A percentile compares a stretch with the other conserved stretches of the same genome.
Evolutionary conservation across 164 flowering plant genomes (phyloP).

Genomic region (Annona cherimola): DNA sequence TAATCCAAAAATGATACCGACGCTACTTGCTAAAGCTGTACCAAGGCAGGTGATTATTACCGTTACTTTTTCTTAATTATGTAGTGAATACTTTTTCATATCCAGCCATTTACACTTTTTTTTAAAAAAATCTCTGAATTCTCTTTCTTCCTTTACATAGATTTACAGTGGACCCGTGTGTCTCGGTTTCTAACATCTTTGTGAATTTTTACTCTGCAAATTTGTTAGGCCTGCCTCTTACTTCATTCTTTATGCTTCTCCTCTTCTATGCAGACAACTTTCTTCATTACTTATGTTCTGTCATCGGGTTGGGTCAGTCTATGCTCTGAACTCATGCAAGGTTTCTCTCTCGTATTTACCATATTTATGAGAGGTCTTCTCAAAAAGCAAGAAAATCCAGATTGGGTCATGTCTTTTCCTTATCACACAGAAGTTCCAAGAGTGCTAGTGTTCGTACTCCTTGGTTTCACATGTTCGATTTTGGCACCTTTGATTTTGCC

Average conservation of each 20-base stretch:
- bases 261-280: conserved; percentile 59
- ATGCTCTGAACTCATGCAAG: conserved; percentile 71
- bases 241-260: not conserved
- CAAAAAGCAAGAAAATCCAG: conserved; percentile 34
- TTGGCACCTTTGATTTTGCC: conserved; percentile 89
- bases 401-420: conserved; percentile 54
- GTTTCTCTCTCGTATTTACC: conserved; percentile 54
- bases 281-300: conserved; percentile 81
- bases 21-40: conserved; percentile 59
- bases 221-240: no score
- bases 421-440: conserved; percentile 92
- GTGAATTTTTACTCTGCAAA: no score
- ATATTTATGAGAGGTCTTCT: conserved; percentile 37
- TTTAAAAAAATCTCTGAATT: no score
- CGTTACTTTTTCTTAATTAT: not conserved
- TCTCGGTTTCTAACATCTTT: no score
- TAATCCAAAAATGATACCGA: conserved; percentile 55
- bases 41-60: conserved; percentile 54
- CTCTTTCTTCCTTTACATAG: no score
- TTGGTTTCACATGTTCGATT: conserved; percentile 78
- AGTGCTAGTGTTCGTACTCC: conserved; percentile 74
- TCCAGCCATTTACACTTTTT: not conserved
- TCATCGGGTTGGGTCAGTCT: conserved; percentile 98
- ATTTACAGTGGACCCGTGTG: no score
- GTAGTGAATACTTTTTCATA: not conserved